Evolutionary conservation across 2,329 filamentous ascomycete genomes (phyloP).

Genomic region (Talaromyces pinophilus): DNA sequence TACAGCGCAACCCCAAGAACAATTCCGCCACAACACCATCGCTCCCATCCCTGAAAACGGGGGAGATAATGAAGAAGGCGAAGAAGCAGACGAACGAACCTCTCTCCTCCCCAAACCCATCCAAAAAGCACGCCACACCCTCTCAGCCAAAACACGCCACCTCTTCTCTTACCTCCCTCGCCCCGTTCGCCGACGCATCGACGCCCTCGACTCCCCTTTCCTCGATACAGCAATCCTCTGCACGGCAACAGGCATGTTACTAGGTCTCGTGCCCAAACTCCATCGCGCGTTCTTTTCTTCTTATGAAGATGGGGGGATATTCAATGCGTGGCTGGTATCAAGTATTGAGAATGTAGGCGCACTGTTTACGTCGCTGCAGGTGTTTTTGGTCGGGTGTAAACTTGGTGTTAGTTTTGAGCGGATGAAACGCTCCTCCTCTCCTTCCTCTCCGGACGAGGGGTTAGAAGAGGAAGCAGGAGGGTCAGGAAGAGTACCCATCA

Average conservation of each 20-base stretch:
- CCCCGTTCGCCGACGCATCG: conserved; percentile 36
- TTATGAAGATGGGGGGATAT: conserved; percentile 60
- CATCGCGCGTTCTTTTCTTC: conserved; percentile 64
- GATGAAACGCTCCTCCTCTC: conserved; percentile 37
- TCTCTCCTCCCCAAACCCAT: conserved; percentile 51
- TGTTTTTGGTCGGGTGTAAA: conserved; percentile 68
- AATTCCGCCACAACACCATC: conserved; percentile 4
- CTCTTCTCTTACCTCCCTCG: conserved; percentile 37
- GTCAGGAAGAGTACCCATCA: conserved; percentile 42
- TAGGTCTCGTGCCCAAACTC: conserved; percentile 62
- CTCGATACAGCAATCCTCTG: conserved; percentile 65
- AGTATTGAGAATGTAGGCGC: conserved; percentile 63
- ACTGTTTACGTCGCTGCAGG: conserved; percentile 65
- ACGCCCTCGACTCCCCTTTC: conserved; percentile 53
- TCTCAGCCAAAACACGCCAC: conserved; percentile 33
- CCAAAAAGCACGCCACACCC: conserved; percentile 21
- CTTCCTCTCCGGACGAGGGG: background rate
- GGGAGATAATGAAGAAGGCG: conserved; percentile 27
- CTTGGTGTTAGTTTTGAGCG: conserved; percentile 57
- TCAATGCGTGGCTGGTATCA: conserved; percentile 66
- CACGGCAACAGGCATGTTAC: conserved; percentile 58
- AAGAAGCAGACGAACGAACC: conserved; percentile 49
- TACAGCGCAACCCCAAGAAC: conserved; percentile 6
- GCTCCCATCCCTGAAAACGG: no score
- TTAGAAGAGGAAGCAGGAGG: background rate